phyloP scores from a whole-genome alignment of 2,329 filamentous ascomycete species.

The Fusarium piperis region DNA sequence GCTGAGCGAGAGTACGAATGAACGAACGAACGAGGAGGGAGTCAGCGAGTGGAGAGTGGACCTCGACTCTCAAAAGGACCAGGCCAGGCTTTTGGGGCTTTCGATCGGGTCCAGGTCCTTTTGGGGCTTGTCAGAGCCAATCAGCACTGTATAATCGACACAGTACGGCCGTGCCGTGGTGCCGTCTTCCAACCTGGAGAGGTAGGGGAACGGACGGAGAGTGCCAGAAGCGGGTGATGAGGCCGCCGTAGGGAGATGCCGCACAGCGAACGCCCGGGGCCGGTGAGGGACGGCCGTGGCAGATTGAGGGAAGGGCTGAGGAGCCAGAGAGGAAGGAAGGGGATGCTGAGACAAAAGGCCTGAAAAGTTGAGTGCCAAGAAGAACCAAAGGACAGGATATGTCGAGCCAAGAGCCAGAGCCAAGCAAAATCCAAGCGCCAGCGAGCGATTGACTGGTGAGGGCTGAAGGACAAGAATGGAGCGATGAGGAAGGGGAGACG shows the following conservation, averaged over 20 bases:
- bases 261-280: slow-evolving; percentile 7
- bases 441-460: slow-evolving; percentile 8
- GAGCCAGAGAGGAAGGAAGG: slow-evolving; percentile 13
- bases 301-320: slow-evolving; percentile 16
- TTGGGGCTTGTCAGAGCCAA: slow-evolving; percentile 11
- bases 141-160: slow-evolving; percentile 27
- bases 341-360: slow-evolving; percentile 29
- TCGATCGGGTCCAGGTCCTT: slow-evolving; percentile 22
- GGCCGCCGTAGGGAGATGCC: slow-evolving; percentile 2
- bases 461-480: slow-evolving; percentile 1
- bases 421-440: slow-evolving; percentile 30
- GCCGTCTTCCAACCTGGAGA: background rate
- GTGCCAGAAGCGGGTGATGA: slow-evolving; percentile 1
- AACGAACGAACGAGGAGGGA: slow-evolving; percentile 22
- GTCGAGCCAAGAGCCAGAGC: slow-evolving; percentile 31
- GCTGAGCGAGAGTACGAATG: slow-evolving; percentile 18
- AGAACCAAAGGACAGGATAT: slow-evolving; percentile 31
- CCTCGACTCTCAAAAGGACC: slow-evolving; percentile 36
- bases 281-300: slow-evolving; percentile 7
- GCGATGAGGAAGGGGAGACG: background rate
- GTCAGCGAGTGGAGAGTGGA: slow-evolving; percentile 30
- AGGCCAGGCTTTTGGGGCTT: slow-evolving; percentile 30
- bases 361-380: slow-evolving; percentile 22
- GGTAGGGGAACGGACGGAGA: slow-evolving; percentile 4
- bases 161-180: slow-evolving; percentile 25